Evolutionary conservation across 495 filamentous ascomycete species (phyloP).

Genomic region (Talaromyces proteolyticus): DNA sequence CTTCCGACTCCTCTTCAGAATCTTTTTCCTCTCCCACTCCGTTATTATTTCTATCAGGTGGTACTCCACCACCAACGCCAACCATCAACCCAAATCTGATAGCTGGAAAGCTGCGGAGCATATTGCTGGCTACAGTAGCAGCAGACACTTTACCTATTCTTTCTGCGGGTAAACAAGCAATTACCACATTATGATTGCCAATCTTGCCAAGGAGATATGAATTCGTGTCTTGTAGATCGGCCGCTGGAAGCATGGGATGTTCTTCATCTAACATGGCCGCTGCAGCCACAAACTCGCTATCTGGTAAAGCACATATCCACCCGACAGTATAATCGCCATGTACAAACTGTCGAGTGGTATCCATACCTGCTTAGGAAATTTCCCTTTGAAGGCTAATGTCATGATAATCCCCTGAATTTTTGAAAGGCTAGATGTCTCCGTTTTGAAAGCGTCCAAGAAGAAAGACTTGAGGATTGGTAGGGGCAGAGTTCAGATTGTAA

Average conservation of each 20-base stretch:
- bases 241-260: not conserved
- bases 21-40: too few relatives aligned
- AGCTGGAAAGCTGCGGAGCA: conserved; percentile 26
- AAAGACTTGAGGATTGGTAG: too few relatives aligned
- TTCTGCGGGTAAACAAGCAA: conserved; percentile 27
- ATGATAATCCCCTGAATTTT: too few relatives aligned
- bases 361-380: too few relatives aligned
- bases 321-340: conserved; percentile 25
- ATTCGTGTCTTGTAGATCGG: conserved; percentile 22
- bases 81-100: conserved; percentile 37
- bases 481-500: too few relatives aligned
- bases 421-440: too few relatives aligned
- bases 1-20: too few relatives aligned
- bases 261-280: conserved; percentile 34
- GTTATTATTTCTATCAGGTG: not conserved
- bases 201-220: conserved; percentile 34
- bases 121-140: not conserved
- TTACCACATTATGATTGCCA: conserved; percentile 35
- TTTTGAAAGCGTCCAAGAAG: too few relatives aligned
- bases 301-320: conserved; percentile 40
- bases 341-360: too few relatives aligned
- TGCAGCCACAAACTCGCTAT: conserved; percentile 35
- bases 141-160: not conserved
- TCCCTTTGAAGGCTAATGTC: too few relatives aligned
- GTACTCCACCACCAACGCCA: conserved; percentile 34